Evolutionary conservation across 2,329 filamentous ascomycete genomes (phyloP).

Genomic region (Pseudopithomyces chartarum): DNA sequence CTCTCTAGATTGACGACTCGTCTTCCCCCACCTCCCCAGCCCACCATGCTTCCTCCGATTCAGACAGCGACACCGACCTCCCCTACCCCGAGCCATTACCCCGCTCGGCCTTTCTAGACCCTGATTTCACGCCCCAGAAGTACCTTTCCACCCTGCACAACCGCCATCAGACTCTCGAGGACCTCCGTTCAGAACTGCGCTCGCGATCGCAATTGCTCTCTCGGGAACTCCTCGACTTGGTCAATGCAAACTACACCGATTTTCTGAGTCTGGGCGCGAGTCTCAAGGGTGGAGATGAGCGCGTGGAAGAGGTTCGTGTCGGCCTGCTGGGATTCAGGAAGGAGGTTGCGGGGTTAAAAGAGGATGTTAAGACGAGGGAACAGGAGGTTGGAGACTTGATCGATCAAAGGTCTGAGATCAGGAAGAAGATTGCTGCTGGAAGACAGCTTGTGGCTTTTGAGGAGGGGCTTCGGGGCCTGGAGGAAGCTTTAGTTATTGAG

Average conservation of each 20-base stretch:
- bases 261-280: conserved; percentile 84
- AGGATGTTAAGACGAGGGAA: conserved; percentile 66
- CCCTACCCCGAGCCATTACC: conserved; percentile 88
- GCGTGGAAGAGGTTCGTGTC: conserved; percentile 86
- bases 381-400: conserved; percentile 67
- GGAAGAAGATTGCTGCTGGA: conserved; percentile 67
- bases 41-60: conserved; percentile 47
- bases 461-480: conserved; percentile 65
- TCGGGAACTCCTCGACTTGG: conserved; percentile 87
- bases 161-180: conserved; percentile 94
- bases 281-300: conserved; percentile 85
- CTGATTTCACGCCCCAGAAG: conserved; percentile 74
- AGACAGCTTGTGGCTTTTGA: conserved; percentile 69
- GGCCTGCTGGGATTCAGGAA: conserved; percentile 84
- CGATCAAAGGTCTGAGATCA: conserved; percentile 72
- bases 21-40: conserved; percentile 12
- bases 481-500: conserved; percentile 65
- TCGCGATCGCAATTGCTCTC: conserved; percentile 79
- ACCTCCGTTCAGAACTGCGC: conserved; percentile 84
- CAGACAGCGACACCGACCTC: conserved; percentile 68
- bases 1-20: conserved; percentile 17
- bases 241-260: conserved; percentile 92
- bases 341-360: conserved; percentile 76
- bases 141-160: conserved; percentile 85
- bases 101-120: conserved; percentile 78